Evolutionary conservation across 768 basidiomycete species (phyloP), one percentile per base, ranked within the genome.

Genomic region (Trametes elegans): DNA sequence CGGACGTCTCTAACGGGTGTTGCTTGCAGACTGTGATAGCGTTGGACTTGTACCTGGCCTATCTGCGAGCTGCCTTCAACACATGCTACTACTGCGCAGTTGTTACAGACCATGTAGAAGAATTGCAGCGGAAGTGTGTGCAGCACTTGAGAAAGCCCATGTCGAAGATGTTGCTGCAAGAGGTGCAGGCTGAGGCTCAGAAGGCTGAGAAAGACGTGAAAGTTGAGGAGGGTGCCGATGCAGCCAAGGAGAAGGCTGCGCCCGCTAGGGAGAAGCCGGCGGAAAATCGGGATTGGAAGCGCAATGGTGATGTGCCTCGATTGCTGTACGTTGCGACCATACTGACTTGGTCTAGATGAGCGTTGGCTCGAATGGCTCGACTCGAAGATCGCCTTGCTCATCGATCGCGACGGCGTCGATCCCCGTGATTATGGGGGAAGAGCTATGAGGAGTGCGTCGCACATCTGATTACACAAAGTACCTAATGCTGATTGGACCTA

Each of bases 51-150:
- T 93, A 93, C 73, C 77, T 98, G 71, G 87, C 88, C 47, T 98
- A 97, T 74, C 76, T 99, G 67, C 91, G 97, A 63, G 80, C 85
- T 69, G 95, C 90, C 50, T 94, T 88, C 73, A 81, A 93, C 81
- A 86, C 91, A 67, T 97, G 97, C 82, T 99, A 96, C 75, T 99
- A 99, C 75, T 99, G 97, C 79, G 87, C 88, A 64, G 85, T 92
- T 68, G 83, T 91, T 63, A 88, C 87, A 70, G 88, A 96, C 74
- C 93, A 93, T 76, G 74, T 89, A 71, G 97, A 99, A 75, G 93
- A 97, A 77, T 80, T 99, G 65, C 87, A 93, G 72, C 84, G 93
- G 69, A 93, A 93, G 75, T 98, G 96, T 79, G 76, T 97, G 64
- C 85, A 85, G 75, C 97, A 99, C 75, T 78, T 89, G 60, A 83